Percentiles rank a stretch among this genome's conserved stretches.
These are phyloP conservation scores for Truncatella angustata DNA, from an alignment of 2,329 filamentous ascomycete species.

Conservation along the genomic window DNA sequence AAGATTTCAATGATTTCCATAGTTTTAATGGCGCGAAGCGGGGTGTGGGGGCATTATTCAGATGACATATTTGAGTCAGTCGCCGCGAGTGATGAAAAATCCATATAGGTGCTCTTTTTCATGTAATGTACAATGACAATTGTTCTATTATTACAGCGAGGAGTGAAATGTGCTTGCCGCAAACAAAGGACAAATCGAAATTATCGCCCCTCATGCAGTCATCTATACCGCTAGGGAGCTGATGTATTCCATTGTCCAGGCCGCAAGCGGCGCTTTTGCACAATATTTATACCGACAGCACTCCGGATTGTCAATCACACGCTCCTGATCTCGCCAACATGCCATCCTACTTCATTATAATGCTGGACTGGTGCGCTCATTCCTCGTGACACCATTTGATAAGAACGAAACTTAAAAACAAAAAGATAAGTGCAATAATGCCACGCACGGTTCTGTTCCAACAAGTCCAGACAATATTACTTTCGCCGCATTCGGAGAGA, in stretches of 20 bases:
- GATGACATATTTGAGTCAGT: too few relatives aligned
- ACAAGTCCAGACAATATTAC: too few relatives aligned
- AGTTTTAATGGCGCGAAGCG: not conserved
- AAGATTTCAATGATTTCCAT: not conserved
- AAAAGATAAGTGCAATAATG: not conserved
- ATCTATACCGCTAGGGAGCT: not conserved
- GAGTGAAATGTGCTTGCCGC: too few relatives aligned
- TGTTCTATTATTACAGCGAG: too few relatives aligned
- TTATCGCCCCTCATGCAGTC: not conserved
- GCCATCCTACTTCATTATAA: not conserved
- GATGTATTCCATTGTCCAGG: not conserved
- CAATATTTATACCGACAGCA: constrained; percentile 2
- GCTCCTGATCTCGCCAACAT: not conserved
- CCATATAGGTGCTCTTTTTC: too few relatives aligned
- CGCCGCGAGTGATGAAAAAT: too few relatives aligned
- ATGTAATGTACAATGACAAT: too few relatives aligned
- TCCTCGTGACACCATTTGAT: not conserved
- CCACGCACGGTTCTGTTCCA: too few relatives aligned
- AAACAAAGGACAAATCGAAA: too few relatives aligned
- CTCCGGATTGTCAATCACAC: constrained; percentile 4
- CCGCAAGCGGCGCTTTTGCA: not conserved
- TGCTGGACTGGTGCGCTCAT: not conserved
- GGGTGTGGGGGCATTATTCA: too few relatives aligned
- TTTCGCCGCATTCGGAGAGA: too few relatives aligned
- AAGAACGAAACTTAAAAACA: not conserved